Evolutionary conservation across 2,329 filamentous ascomycete genomes (phyloP), one percentile per base, ranked within the genome.

Genomic region (Colletotrichum sp.): DNA sequence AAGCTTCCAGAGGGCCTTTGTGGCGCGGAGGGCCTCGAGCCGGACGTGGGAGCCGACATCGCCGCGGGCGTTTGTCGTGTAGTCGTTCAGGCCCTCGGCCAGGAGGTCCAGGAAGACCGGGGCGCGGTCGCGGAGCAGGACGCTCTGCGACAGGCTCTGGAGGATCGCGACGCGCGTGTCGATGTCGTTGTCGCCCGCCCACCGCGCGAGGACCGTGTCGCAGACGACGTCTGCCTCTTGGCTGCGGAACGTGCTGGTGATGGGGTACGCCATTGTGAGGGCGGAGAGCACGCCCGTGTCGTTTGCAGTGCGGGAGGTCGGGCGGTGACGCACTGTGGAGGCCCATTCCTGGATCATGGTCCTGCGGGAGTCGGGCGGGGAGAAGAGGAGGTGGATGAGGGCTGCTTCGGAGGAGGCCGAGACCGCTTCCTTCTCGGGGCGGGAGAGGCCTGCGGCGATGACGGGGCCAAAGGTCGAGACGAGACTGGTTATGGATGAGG

Each of bases 11-110:
- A 95, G 88, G 4, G 92, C 92, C 76, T 91, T 91, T 2, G 96
- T 91, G 18, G 95, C 96, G 82, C 93, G 90, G 15, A 98, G 89
- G 28, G 95, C 96, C 83, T 96, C 94, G 7, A 96, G 87, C 5
- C 97, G 91, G 6, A 98, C 94, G 69, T 96, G 91, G 0, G 96
- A 98, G 7, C 97, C 97, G 65, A 99, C 90, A 81, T 99, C 97
- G 18, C 97, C 97, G 72, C 96, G 90, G 16, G 96, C 93, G 79
- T 95, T 96, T 5, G 95, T 96, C 0, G 95, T 98, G 81, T 99
- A 99, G 82, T 99, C 96, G 78, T 96, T 94, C 32, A 99, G 85
- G 0, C 93, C 92, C 55, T 90, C 89, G 1, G 84, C 81, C 10
- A 94, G 83, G 2, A 92, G 77, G 0, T 81, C 79, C 2, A 90